Base-by-base conservation (phyloP, 2,329 filamentous ascomycete species). In the Fusarium temperatum region DNA sequence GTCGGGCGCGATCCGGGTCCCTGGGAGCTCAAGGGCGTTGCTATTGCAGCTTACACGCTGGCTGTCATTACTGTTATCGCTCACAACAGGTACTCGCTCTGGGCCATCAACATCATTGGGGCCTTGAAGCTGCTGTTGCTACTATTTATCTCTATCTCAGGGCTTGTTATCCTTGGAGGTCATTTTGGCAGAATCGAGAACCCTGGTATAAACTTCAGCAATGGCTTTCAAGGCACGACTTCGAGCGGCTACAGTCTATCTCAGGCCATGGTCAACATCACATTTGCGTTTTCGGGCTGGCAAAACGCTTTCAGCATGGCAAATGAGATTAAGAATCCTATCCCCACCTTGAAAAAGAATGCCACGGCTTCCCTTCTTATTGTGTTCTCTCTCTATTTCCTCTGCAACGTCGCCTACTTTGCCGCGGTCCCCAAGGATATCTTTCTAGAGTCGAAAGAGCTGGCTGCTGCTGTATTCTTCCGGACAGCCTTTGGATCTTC, bases 21-120 rank as follows among this genome's bases (percentile, higher is more conserved):
- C n/a, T 93, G 91, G 92, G 84, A 93, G 74, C 79, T 88, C 57
- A 92, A 93, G 77, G 91, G 91, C 2, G 87, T 93, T 8, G 91
- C 91, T 0, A 82, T 93, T 41, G 90, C 89, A 3, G 88, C 86
- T 1, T 93, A 92, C 75, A 91, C 88, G 0, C 74, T 90, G 0
- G 89, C 90, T 13, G 83, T 87, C 2, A 71, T 91, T 3, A 83
- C 89, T 89, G 83, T 85, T 63, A 73, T 88, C 13, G 85, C 87
- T 20, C 86, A 89, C 67, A 92, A 90, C 51, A 87, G 85, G 62
- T 88, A 86, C 71, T 90, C 89, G 0, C 85, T 90, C 6, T 85
- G 85, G 76, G 77, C 88, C 0, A 86, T 87, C 15, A 91, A 92
- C 70, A 78, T 82, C 10, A 85, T 93, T 42, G 89, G 90, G 0